phyloP scores from a whole-genome alignment of 495 filamentous ascomycete genomes.

The Penicillium samsonianum region DNA sequence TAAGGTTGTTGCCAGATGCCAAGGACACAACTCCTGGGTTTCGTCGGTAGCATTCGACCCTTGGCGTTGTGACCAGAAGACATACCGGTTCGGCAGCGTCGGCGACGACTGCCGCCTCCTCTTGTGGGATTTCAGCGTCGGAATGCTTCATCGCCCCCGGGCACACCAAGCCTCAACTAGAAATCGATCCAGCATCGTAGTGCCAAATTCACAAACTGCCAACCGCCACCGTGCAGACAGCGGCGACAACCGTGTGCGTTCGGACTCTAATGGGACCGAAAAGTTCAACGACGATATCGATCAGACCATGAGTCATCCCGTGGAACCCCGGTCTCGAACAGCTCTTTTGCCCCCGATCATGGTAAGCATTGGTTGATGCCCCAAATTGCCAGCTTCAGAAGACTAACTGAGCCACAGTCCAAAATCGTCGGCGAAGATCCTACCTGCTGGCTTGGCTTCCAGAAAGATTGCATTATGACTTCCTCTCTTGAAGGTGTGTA shows the following conservation, averaged over 20 bases:
- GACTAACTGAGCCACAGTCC: constrained; percentile 50
- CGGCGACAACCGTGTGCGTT: constrained; percentile 57
- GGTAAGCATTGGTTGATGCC: constrained; percentile 47
- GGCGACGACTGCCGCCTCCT: constrained; percentile 89
- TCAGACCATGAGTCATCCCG: constrained; percentile 64
- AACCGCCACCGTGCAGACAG: constrained; percentile 74
- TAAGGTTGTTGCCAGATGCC: constrained; percentile 85
- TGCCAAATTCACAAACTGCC: constrained; percentile 59
- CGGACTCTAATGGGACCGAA: constrained; percentile 64
- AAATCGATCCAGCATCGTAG: constrained; percentile 42
- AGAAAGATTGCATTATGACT: constrained; percentile 88
- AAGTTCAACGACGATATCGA: constrained; percentile 49
- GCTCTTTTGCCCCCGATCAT: constrained; percentile 93
- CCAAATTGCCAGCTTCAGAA: background rate
- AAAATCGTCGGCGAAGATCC: constrained; percentile 87
- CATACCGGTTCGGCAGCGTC: constrained; percentile 93
- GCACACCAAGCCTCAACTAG: constrained; percentile 51
- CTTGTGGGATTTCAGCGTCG: constrained; percentile 96
- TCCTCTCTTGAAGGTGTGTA: constrained; percentile 78
- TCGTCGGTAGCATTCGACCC: constrained; percentile 91
- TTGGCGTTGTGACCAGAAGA: constrained; percentile 92
- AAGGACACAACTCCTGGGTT: constrained; percentile 95
- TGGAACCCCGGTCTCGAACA: constrained; percentile 75
- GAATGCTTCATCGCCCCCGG: constrained; percentile 89
- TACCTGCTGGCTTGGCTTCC: constrained; percentile 85